These are phyloP conservation scores for Ophiostoma pallidulum DNA, from an alignment of 2,329 filamentous ascomycete species.

Conservation along the genomic window DNA sequence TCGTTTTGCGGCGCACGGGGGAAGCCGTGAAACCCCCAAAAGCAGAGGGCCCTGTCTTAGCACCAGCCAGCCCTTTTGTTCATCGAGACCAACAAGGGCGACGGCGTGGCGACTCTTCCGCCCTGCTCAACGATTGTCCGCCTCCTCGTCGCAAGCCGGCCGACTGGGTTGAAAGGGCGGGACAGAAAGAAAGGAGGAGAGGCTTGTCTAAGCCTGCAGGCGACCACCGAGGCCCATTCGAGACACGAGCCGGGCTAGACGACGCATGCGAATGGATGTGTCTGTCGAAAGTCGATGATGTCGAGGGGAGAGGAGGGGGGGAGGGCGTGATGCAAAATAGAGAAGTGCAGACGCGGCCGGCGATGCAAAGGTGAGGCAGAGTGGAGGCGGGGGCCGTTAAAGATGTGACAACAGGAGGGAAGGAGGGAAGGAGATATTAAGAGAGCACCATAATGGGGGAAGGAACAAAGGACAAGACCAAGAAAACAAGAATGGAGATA, in stretches of 20 bases:
- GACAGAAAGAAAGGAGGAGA: background rate
- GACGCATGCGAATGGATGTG: slow-evolving; percentile 6
- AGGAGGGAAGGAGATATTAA: background rate
- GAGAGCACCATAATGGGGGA: background rate
- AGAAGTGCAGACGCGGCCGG: background rate
- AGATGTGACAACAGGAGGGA: background rate
- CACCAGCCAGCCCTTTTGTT: background rate
- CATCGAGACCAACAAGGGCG: no score
- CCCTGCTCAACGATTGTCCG: background rate
- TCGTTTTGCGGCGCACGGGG: background rate
- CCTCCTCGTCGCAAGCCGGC: background rate
- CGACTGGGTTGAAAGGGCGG: background rate
- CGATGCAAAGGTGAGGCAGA: background rate
- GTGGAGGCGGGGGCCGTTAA: no score
- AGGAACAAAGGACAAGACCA: background rate
- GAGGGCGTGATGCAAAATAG: background rate
- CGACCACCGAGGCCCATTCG: slow-evolving; percentile 7
- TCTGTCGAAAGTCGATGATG: background rate
- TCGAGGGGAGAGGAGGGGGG: background rate
- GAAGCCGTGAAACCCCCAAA: no score
- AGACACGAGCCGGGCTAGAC: slow-evolving; percentile 1
- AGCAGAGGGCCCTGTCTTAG: background rate
- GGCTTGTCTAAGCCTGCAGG: slow-evolving; percentile 9
- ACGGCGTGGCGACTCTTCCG: no score
- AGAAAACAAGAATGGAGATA: no score